Conservation (phyloP, 2,329 filamentous ascomycete species). For the Ceratocystis colombiana region DNA sequence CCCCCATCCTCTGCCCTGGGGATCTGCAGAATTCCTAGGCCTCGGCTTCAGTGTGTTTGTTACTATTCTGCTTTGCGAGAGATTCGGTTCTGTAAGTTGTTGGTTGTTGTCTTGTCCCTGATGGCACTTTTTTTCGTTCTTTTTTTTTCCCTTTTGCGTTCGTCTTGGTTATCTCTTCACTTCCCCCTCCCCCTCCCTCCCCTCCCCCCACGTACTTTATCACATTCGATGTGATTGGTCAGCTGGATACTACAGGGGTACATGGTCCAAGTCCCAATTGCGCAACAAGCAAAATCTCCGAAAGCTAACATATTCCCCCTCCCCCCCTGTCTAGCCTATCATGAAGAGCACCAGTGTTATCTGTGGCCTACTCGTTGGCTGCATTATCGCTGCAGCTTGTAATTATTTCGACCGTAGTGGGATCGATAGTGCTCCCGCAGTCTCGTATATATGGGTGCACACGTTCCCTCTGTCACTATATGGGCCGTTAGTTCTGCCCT, state of each 20-base stretch:
- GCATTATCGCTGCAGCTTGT: slow-evolving; percentile 65
- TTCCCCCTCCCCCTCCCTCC: not conserved
- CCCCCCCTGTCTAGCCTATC: slow-evolving; percentile 43
- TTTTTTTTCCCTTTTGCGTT: not conserved
- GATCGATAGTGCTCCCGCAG: slow-evolving; percentile 61
- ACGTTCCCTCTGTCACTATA: slow-evolving; percentile 65
- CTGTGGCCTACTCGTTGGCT: slow-evolving; percentile 62
- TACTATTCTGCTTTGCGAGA: slow-evolving; percentile 69
- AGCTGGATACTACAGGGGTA: not conserved
- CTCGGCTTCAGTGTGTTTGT: slow-evolving; percentile 72
- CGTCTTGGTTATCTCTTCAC: not conserved
- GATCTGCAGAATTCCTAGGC: slow-evolving; percentile 64
- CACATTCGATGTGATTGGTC: not conserved
- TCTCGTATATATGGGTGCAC: slow-evolving; percentile 68
- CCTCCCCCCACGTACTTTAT: not conserved
- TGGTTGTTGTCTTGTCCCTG: not conserved
- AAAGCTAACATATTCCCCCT: not conserved
- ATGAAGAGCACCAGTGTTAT: slow-evolving; percentile 75
- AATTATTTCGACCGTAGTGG: slow-evolving; percentile 68
- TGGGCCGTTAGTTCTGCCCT: slow-evolving; percentile 60
- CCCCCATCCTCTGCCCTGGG: slow-evolving; percentile 66
- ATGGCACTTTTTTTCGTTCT: not conserved
- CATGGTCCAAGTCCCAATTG: not conserved
- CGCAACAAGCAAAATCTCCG: not conserved
- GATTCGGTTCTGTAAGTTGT: slow-evolving; percentile 51